Base-by-base conservation (phyloP, 1,139 yeast genomes). In the Kodamaea anthophila region DNA sequence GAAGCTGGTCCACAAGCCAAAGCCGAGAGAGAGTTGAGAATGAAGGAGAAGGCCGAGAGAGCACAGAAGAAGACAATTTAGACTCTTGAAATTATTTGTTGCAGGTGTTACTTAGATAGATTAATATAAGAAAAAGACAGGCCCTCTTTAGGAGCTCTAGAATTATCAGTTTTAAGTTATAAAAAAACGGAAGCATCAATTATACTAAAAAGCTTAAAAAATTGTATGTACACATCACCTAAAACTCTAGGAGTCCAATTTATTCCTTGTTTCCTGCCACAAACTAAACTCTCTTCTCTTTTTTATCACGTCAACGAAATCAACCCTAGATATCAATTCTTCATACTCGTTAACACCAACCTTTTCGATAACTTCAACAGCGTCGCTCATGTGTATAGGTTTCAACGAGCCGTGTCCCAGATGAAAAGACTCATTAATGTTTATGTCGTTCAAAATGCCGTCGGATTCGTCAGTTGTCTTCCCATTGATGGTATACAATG, bases 1-100 rank as follows among this genome's bases (percentile, higher is more conserved):
- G 71, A 65, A 44, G 65, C 70, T 20, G 72, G 72, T 19, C 65
- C 67, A 16, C 49, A 48, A 33, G 70, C 67, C 24, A 64, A 63
- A 44, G 47, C 55, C 33, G 46, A 46, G 29, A 58, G 71, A 49
- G 68, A 62, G 43, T 32, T 28, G 10, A 58, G 42, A 41, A 58
- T 58, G 60, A 54, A 49, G 42, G 32, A 35, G 29, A 52, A 42
- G 38, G 68, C 65, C 16, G 67, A 59, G 45, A 47, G 41, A 25
- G 33, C 36, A 10, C 44, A 39, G 23, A 43, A 40, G 43, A 42
- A 42, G 40, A 34, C 12, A 15, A 34, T 40, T 18, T 41, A n/a
- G n/a, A n/a, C n/a, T n/a, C n/a, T n/a, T n/a, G n/a, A n/a, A n/a
- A n/a, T n/a, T n/a, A n/a, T n/a, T n/a, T n/a, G n/a, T n/a, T n/a